phyloP scores from a whole-genome alignment of 2,329 filamentous ascomycete species.

The Aspergillus udagawae region DNA sequence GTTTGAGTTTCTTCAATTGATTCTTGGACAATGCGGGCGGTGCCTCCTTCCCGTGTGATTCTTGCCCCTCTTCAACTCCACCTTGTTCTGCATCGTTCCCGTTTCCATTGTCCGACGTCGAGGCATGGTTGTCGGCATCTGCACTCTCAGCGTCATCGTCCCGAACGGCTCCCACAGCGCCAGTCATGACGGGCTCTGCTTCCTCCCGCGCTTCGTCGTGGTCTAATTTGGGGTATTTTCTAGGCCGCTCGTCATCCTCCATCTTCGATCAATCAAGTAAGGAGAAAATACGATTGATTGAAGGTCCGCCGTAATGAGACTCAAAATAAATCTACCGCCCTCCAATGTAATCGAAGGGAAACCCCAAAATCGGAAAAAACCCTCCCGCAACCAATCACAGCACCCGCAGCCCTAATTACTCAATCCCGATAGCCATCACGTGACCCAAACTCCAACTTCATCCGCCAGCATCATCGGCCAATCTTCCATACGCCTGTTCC shows the following conservation, averaged over 20 bases:
- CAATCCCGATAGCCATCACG: constrained; percentile 18
- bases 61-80: background rate
- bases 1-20: constrained; percentile 73
- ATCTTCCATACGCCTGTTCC: background rate
- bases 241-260: constrained; percentile 53
- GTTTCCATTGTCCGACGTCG: constrained; percentile 5
- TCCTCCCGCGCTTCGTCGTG: constrained; percentile 27
- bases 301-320: background rate
- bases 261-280: constrained; percentile 30
- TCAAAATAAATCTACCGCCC: background rate
- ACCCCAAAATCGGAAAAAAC: constrained; percentile 9
- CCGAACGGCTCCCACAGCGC: constrained; percentile 15
- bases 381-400: constrained; percentile 24
- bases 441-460: constrained; percentile 29
- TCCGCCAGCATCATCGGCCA: constrained; percentile 16
- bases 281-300: background rate
- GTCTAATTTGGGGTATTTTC: constrained; percentile 53
- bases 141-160: constrained; percentile 9
- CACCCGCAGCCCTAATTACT: constrained; percentile 27
- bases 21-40: constrained; percentile 68
- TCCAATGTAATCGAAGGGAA: constrained; percentile 5
- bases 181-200: constrained; percentile 28
- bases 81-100: background rate
- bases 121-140: background rate
- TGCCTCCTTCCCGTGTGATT: constrained; percentile 2